Conservation (phyloP, 371 early-diverging fungal species). For the Saksenaea oblongispora region DNA sequence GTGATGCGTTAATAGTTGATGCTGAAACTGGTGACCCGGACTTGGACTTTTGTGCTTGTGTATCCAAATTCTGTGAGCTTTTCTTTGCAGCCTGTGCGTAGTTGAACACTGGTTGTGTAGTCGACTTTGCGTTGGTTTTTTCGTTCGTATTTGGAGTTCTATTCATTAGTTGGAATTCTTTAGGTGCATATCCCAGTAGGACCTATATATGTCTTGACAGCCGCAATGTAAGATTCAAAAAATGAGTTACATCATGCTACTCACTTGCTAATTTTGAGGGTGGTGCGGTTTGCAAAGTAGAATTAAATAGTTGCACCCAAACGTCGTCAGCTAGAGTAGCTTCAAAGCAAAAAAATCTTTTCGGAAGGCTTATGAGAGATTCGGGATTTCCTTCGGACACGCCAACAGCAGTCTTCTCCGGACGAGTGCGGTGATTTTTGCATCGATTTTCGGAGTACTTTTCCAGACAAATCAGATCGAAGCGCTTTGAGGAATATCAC, state of each 20-base stretch:
- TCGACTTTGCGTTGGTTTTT: conserved; percentile 35
- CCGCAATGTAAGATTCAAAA: not conserved
- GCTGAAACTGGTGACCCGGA: not conserved
- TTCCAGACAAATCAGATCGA: no score
- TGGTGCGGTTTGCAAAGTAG: not conserved
- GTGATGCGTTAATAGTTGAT: conserved; percentile 2
- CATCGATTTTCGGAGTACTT: no score
- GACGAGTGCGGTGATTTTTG: no score
- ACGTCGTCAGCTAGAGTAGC: not conserved
- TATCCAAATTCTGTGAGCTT: conserved; percentile 29
- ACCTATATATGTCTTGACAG: conserved; percentile 10
- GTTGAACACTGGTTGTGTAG: conserved; percentile 45
- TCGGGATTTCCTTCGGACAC: no score
- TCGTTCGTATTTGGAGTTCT: conserved; percentile 40
- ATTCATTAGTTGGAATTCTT: conserved; percentile 44
- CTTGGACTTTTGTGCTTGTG: conserved; percentile 3
- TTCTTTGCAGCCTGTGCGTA: conserved; percentile 50
- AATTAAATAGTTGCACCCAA: conserved; percentile 1
- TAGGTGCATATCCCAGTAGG: conserved; percentile 46
- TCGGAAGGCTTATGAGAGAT: not conserved
- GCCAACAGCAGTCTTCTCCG: no score
- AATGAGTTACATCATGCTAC: not conserved
- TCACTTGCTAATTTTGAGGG: conserved; percentile 2
- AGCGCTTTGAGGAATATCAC: no score
- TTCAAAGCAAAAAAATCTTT: not conserved